Percentiles rank a stretch among this genome's conserved stretches.
Evolutionary conservation across 2,329 filamentous ascomycete genomes (phyloP).

Genomic region (Sporothrix sp.): DNA sequence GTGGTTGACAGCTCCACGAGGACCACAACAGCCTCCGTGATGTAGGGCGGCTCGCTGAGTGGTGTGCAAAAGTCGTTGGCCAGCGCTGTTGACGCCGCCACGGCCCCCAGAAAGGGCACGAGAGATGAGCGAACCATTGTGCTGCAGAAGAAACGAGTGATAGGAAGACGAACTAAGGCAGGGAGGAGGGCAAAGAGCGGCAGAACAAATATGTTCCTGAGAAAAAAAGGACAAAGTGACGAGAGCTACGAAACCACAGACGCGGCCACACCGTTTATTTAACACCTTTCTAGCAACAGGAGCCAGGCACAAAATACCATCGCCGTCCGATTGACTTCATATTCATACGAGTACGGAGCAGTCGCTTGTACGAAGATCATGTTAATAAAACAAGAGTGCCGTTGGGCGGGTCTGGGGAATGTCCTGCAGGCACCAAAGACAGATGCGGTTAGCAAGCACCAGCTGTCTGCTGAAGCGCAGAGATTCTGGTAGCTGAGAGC

Average conservation of each 20-base stretch:
- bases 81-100: neutral
- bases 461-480: neutral
- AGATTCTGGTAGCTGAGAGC: neutral
- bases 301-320: neutral
- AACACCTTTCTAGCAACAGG: neutral
- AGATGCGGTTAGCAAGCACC: neutral
- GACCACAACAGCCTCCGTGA: neutral
- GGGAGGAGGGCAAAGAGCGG: too few species aligned
- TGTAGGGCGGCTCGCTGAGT: neutral
- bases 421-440: neutral
- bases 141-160: neutral
- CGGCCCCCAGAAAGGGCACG: neutral
- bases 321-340: neutral
- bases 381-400: neutral
- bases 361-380: too few species aligned
- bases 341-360: neutral
- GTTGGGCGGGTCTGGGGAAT: neutral
- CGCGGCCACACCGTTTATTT: neutral
- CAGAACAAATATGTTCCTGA: too few species aligned
- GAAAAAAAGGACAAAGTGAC: neutral
- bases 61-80: neutral
- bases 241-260: neutral
- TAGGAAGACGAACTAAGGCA: neutral
- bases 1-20: neutral
- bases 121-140: neutral